Evolutionary conservation across 75 land plant genomes (phyloP).

Genomic region (Adiantum capillusveneris): DNA sequence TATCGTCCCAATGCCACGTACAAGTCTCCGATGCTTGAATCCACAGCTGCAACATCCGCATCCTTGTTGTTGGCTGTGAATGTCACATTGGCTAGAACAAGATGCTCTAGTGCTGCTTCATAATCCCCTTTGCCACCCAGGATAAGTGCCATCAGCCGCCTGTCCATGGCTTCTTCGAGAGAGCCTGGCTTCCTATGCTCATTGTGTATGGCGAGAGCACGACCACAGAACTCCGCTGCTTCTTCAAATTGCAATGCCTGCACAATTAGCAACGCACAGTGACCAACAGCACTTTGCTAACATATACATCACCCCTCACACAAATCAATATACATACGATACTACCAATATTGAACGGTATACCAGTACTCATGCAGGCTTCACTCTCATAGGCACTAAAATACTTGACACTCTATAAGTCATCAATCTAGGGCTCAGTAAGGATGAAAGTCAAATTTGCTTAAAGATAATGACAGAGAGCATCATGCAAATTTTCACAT

Average conservation of each 20-base stretch:
- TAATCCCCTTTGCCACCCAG: conserved; percentile 69
- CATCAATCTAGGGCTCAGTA: no score
- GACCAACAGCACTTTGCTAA: no score
- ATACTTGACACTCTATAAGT: no score
- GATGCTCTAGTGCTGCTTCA: conserved; percentile 65
- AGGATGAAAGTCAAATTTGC: no score
- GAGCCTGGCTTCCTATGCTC: conserved; percentile 56
- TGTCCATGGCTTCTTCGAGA: conserved; percentile 73
- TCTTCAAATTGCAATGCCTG: conserved; percentile 74
- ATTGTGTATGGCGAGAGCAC: conserved; percentile 53
- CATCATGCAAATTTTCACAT: no score
- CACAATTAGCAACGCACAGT: neutral
- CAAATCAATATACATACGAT: conserved; percentile 25
- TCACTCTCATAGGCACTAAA: no score
- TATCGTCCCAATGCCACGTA: conserved; percentile 55
- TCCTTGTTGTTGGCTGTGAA: conserved; percentile 50
- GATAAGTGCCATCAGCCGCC: conserved; percentile 76
- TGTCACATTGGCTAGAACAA: conserved; percentile 69
- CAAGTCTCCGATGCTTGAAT: conserved; percentile 64
- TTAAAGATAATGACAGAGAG: no score
- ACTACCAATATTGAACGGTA: no score
- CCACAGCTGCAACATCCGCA: conserved; percentile 60
- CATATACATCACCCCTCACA: conserved; percentile 24
- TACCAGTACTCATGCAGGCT: no score
- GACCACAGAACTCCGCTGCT: conserved; percentile 60